phyloP scores from a whole-genome alignment of 345 rosid species.

The Gossypium turneri region DNA sequence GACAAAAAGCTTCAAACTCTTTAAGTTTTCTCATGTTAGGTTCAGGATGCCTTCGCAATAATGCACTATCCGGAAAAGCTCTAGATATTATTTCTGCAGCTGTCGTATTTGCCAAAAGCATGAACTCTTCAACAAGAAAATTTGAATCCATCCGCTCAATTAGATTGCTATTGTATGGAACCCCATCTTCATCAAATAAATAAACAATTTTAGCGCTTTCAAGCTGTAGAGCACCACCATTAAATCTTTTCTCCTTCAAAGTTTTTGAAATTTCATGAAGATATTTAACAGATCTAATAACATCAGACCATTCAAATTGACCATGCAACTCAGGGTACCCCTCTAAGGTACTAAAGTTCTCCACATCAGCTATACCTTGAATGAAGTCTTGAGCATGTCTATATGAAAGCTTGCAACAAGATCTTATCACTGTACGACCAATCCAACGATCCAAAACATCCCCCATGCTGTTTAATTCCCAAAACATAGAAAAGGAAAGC shows the following conservation, averaged over 20 bases:
- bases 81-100: slow-evolving; percentile 84
- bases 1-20: slow-evolving; percentile 79
- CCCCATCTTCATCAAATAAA: slow-evolving; percentile 64
- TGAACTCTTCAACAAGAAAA: slow-evolving; percentile 84
- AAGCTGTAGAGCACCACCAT: slow-evolving; percentile 69
- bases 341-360: slow-evolving; percentile 22
- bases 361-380: slow-evolving; percentile 34
- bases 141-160: slow-evolving; percentile 45
- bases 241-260: slow-evolving; percentile 56
- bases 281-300: slow-evolving; percentile 46
- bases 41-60: slow-evolving; percentile 84
- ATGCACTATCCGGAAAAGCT: slow-evolving; percentile 72
- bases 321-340: slow-evolving; percentile 57
- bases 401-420: slow-evolving; percentile 92
- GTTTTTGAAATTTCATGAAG: slow-evolving; percentile 58
- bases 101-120: slow-evolving; percentile 87
- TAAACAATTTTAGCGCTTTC: slow-evolving; percentile 54
- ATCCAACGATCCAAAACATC: slow-evolving; percentile 69
- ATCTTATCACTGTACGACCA: slow-evolving; percentile 65
- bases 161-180: slow-evolving; percentile 56
- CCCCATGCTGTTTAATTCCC: slow-evolving; percentile 61
- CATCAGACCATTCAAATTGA: slow-evolving; percentile 58
- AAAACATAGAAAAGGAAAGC: slow-evolving; percentile 78
- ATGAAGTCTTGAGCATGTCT: slow-evolving; percentile 67
- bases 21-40: slow-evolving; percentile 79